These are phyloP conservation scores for Quercus wislizeni DNA, from an alignment of 306 rosid species.

Conservation along the genomic window DNA sequence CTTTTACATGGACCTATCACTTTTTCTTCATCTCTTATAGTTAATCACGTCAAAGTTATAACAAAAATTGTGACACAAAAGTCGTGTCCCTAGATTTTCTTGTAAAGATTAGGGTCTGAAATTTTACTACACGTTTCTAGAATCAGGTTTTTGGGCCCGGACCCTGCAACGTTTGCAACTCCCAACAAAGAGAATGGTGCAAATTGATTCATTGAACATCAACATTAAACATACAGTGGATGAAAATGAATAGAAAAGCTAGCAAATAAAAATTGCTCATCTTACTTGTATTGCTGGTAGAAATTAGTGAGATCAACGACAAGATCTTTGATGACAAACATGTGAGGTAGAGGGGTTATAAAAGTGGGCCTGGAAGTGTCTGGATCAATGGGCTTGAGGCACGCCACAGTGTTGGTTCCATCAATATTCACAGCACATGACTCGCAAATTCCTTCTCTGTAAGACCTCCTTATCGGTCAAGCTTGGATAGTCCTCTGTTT, in stretches of 20 bases:
- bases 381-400: conserved; percentile 36
- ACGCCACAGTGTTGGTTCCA: conserved; percentile 40
- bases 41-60: too few species aligned
- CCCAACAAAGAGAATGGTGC: too few species aligned
- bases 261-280: not conserved
- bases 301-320: conserved; percentile 46
- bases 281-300: conserved; percentile 43
- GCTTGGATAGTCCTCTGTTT: conserved; percentile 44
- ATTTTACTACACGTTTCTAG: too few species aligned
- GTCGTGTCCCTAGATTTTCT: too few species aligned
- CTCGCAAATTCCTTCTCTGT: conserved; percentile 50
- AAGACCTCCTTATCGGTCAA: conserved; percentile 44
- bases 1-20: accelerated
- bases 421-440: conserved; percentile 51
- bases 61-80: too few species aligned
- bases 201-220: too few species aligned
- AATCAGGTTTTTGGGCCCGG: too few species aligned
- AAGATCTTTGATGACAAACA: conserved; percentile 47
- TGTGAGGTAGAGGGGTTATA: conserved; percentile 41
- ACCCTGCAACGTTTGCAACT: too few species aligned
- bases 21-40: too few species aligned
- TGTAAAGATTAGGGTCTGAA: too few species aligned
- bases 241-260: not conserved
- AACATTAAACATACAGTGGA: too few species aligned
- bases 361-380: conserved; percentile 35